Percentiles rank a stretch among this genome's conserved stretches.
Evolutionary conservation across 352 stramenopile genomes (phyloP).

Genomic region (Pythium insidiosum): DNA sequence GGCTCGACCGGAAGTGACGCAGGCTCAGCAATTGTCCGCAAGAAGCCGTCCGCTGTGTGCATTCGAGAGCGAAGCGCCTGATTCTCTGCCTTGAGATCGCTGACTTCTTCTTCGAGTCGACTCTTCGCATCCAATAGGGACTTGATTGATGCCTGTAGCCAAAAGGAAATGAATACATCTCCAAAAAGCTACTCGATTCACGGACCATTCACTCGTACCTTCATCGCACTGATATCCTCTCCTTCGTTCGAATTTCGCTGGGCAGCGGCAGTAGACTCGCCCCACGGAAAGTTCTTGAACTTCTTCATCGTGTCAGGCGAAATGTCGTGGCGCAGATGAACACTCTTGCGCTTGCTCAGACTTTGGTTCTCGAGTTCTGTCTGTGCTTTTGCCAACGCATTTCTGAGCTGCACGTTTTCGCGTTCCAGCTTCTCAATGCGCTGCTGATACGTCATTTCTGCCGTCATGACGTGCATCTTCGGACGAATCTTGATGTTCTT

Average conservation of each 20-base stretch:
- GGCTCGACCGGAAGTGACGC: not conserved
- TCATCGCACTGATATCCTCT: slow-evolving; percentile 15
- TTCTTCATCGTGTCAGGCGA: slow-evolving; percentile 27
- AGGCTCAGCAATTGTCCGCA: slow-evolving; percentile 11
- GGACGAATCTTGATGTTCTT: slow-evolving; percentile 90
- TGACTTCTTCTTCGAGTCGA: slow-evolving; percentile 18
- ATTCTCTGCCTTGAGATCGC: slow-evolving; percentile 18
- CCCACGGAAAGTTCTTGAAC: slow-evolving; percentile 32
- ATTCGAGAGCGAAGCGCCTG: slow-evolving; percentile 14
- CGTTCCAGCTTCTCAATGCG: slow-evolving; percentile 47
- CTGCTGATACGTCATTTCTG: slow-evolving; percentile 55
- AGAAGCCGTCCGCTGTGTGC: slow-evolving; percentile 13
- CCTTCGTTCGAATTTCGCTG: slow-evolving; percentile 1
- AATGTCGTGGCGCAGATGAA: slow-evolving; percentile 21
- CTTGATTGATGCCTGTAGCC: slow-evolving; percentile 20
- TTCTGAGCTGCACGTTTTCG: slow-evolving; percentile 35
- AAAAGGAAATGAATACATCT: too few relatives aligned
- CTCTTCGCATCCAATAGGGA: slow-evolving; percentile 22
- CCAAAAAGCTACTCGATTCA: too few relatives aligned
- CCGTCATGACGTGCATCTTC: slow-evolving; percentile 76
- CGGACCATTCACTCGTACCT: slow-evolving; percentile 7
- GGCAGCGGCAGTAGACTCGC: not conserved
- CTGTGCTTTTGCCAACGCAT: slow-evolving; percentile 22
- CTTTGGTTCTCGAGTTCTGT: slow-evolving; percentile 17
- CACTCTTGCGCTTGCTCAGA: slow-evolving; percentile 29